A percentile compares a stretch with the other conserved stretches of the same genome.
These are phyloP conservation scores for Macrophomina tecta DNA, from an alignment of 2,329 filamentous ascomycete genomes.

Conservation along the genomic window DNA sequence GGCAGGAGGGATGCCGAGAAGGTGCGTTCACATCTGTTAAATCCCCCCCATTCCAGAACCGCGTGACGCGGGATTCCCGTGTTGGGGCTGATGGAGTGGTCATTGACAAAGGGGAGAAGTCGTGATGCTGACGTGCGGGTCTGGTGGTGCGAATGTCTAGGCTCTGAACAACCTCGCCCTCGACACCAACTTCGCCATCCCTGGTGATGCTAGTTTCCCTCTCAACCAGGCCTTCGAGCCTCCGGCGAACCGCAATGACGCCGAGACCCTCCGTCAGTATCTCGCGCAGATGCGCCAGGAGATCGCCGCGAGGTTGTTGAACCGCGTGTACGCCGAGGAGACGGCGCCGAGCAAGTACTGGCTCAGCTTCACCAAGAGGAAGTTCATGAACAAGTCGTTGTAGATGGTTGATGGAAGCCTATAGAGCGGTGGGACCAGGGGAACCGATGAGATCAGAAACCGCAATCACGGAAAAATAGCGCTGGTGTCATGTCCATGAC, in stretches of 20 bases:
- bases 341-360: slow-evolving; percentile 83
- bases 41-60: too few species aligned
- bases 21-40: slow-evolving; percentile 42
- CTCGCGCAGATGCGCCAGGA: slow-evolving; percentile 93
- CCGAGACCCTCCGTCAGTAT: slow-evolving; percentile 86
- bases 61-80: too few species aligned
- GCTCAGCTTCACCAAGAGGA: slow-evolving; percentile 98
- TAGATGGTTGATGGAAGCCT: slow-evolving; percentile 30
- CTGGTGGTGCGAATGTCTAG: slow-evolving; percentile 46
- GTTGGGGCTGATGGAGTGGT: background rate
- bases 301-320: slow-evolving; percentile 79
- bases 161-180: slow-evolving; percentile 89
- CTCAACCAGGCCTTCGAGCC: slow-evolving; percentile 97
- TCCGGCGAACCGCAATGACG: slow-evolving; percentile 83
- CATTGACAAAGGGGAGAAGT: background rate
- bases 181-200: slow-evolving; percentile 90
- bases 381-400: slow-evolving; percentile 92
- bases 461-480: background rate
- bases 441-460: background rate
- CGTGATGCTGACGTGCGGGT: background rate
- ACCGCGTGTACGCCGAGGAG: slow-evolving; percentile 80
- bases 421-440: background rate
- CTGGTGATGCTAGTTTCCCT: slow-evolving; percentile 90
- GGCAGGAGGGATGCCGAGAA: slow-evolving; percentile 70
- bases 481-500: slow-evolving; percentile 4